Conservation (phyloP, 768 basidiomycete species). For the Mycena sanguinolenta region DNA sequence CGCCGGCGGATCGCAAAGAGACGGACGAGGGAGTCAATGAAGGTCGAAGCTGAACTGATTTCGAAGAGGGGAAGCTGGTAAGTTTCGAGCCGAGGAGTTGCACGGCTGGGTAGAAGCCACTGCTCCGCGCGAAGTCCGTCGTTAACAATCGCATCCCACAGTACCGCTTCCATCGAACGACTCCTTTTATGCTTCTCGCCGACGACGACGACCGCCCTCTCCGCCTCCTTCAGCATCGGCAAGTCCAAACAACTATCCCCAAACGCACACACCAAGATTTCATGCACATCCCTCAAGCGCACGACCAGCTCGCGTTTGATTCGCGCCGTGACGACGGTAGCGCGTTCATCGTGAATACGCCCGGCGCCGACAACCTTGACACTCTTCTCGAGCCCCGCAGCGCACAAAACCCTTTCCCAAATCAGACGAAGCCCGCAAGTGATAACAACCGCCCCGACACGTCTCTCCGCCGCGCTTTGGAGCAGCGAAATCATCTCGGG, state of each 20-base stretch:
- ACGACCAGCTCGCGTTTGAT: conserved; percentile 38
- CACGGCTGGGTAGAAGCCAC: conserved; percentile 36
- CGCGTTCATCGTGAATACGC: conserved; percentile 32
- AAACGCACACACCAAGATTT: conserved; percentile 40
- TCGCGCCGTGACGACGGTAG: conserved; percentile 39
- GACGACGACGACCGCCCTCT: conserved; percentile 40
- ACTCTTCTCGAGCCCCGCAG: neutral
- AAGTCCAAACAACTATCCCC: conserved; percentile 43
- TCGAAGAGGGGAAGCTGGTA: conserved; percentile 35
- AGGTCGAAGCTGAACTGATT: conserved; percentile 17
- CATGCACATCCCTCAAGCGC: conserved; percentile 35
- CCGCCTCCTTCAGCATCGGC: conserved; percentile 42
- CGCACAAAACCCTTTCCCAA: neutral
- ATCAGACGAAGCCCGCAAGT: conserved; percentile 7
- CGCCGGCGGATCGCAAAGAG: conserved; percentile 20
- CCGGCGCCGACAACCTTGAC: conserved; percentile 27
- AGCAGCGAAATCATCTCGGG: conserved; percentile 9
- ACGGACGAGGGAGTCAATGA: conserved; percentile 29
- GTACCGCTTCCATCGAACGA: conserved; percentile 37
- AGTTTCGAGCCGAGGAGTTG: conserved; percentile 37
- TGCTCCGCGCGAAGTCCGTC: conserved; percentile 37
- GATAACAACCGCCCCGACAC: conserved; percentile 4
- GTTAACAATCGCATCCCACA: conserved; percentile 37
- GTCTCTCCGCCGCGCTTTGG: neutral
- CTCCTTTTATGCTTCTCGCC: conserved; percentile 40